These are phyloP conservation scores for Plasmodium gaboni DNA, from an alignment of 169 alveolate genomes.

Conservation along the genomic window DNA sequence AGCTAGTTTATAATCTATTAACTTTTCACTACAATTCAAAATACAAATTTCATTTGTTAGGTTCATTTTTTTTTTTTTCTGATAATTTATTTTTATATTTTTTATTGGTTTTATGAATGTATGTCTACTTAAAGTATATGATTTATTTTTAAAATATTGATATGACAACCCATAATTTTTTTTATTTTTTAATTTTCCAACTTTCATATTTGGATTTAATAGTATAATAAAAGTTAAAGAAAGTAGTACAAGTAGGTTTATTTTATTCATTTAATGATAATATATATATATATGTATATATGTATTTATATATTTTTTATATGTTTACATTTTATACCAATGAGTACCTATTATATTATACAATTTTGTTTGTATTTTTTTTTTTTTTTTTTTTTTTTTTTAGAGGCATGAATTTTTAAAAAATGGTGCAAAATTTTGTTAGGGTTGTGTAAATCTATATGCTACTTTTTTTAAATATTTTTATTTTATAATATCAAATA, in stretches of 20 bases:
- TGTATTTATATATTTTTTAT: neutral
- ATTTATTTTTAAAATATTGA: slow-evolving; percentile 3
- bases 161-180: neutral
- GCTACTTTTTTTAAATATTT: neutral
- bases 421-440: too few relatives aligned
- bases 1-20: slow-evolving; percentile 51
- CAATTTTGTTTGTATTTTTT: too few relatives aligned
- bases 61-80: slow-evolving; percentile 3
- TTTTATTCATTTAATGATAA: slow-evolving; percentile 28
- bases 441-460: neutral
- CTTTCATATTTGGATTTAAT: neutral
- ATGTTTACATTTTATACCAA: neutral
- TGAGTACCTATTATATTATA: neutral
- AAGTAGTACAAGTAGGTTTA: slow-evolving; percentile 15
- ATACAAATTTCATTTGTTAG: slow-evolving; percentile 35
- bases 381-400: too few relatives aligned
- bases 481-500: neutral
- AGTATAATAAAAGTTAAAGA: slow-evolving; percentile 15
- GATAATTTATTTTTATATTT: too few relatives aligned
- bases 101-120: too few relatives aligned
- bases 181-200: slow-evolving; percentile 29
- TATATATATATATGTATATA: neutral
- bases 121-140: neutral
- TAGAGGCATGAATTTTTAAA: too few relatives aligned
- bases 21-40: slow-evolving; percentile 60